phyloP scores from a whole-genome alignment of 768 basidiomycete species.

The Podaxis sp. region DNA sequence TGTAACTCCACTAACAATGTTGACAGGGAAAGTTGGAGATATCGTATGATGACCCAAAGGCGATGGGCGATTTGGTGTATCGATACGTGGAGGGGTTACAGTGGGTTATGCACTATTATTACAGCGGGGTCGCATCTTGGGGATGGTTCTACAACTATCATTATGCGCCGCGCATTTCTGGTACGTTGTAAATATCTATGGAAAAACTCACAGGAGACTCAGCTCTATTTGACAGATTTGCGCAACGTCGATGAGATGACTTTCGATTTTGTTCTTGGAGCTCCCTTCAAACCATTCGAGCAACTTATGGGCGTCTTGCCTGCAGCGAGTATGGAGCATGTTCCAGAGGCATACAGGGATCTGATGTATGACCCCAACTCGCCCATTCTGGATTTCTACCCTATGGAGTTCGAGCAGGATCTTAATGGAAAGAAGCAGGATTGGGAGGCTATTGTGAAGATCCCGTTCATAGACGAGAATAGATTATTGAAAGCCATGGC shows the following conservation, averaged over 20 bases:
- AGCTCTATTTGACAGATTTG: conserved; percentile 32
- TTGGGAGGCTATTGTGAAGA: conserved; percentile 99
- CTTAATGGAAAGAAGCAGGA: conserved; percentile 98
- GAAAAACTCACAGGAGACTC: conserved; percentile 3
- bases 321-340: conserved; percentile 82
- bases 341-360: conserved; percentile 89
- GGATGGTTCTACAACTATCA: conserved; percentile 99
- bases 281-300: conserved; percentile 89
- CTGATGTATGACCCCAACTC: conserved; percentile 86
- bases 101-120: conserved; percentile 99
- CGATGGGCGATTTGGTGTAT: conserved; percentile 69
- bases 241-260: conserved; percentile 77
- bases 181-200: conserved; percentile 39
- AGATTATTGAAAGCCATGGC: conserved; percentile 83
- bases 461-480: conserved; percentile 91
- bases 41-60: conserved; percentile 65
- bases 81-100: conserved; percentile 93
- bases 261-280: conserved; percentile 87
- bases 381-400: conserved; percentile 94
- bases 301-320: conserved; percentile 99
- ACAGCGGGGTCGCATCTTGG: conserved; percentile 96
- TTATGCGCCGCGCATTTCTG: conserved; percentile 94
- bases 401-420: conserved; percentile 86
- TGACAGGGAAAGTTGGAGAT: conserved; percentile 84
- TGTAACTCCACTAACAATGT: neutral